Conservation (phyloP, 2,329 filamentous ascomycete genomes). For the Tolypocladium pustulatum region DNA sequence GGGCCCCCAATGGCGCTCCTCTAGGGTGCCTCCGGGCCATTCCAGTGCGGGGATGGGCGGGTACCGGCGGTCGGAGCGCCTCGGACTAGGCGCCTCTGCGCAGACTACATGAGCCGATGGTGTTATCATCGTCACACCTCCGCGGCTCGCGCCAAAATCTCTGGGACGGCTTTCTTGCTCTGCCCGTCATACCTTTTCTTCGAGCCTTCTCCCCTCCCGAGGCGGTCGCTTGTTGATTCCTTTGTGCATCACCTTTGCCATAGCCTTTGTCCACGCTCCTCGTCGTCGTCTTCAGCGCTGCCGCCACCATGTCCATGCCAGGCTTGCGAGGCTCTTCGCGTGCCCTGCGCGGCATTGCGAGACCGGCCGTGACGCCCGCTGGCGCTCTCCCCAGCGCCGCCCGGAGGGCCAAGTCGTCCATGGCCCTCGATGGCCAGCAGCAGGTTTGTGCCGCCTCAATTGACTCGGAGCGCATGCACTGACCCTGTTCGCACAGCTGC, state of each 20-base stretch:
- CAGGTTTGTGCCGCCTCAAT: slow-evolving; percentile 30
- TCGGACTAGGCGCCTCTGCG: slow-evolving; percentile 2
- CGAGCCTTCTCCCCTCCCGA: neutral
- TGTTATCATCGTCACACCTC: neutral
- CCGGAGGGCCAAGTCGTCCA: slow-evolving; percentile 33
- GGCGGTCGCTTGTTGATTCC: neutral
- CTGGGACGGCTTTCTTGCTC: neutral
- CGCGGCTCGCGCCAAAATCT: neutral
- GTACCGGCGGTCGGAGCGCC: slow-evolving; percentile 12
- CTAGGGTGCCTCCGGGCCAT: neutral
- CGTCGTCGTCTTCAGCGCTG: neutral
- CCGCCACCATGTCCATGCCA: slow-evolving; percentile 33
- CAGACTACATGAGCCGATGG: neutral
- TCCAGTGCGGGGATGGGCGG: slow-evolving; percentile 6
- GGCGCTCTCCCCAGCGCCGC: slow-evolving; percentile 11
- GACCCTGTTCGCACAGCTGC: slow-evolving; percentile 45
- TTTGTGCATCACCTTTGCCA: neutral
- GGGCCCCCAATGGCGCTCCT: neutral
- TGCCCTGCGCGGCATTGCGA: slow-evolving; percentile 32
- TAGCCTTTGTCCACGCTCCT: neutral
- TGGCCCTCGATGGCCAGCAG: slow-evolving; percentile 46
- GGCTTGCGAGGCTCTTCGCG: slow-evolving; percentile 37
- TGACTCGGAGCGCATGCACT: slow-evolving; percentile 8
- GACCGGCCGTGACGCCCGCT: slow-evolving; percentile 13
- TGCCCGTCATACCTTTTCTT: neutral